phyloP scores from a whole-genome alignment of 257 asterid species.

The Solanum habrochaites region DNA sequence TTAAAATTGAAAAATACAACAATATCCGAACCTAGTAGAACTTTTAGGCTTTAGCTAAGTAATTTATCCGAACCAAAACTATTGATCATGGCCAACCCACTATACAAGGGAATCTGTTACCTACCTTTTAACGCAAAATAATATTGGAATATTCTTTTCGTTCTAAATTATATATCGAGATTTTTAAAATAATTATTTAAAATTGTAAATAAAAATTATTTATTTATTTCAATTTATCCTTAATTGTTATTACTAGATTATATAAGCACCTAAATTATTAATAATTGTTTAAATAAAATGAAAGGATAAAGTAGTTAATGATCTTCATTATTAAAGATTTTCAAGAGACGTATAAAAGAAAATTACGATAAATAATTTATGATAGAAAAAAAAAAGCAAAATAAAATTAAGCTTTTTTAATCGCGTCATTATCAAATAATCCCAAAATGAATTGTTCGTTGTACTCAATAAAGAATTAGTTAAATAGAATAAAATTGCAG shows the following conservation, averaged over 20 bases:
- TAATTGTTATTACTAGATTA: not conserved
- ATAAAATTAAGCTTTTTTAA: not conserved
- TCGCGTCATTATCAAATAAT: not conserved
- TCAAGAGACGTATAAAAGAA: not conserved
- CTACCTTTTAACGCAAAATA: not conserved
- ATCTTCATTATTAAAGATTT: not conserved
- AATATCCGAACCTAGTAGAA: constrained; percentile 17
- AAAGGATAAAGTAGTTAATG: not conserved
- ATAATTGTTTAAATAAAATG: not conserved
- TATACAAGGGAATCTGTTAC: not conserved
- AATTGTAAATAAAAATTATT: not conserved
- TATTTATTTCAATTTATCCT: not conserved
- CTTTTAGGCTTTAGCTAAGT: not conserved
- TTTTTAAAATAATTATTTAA: not conserved
- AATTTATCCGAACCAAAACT: constrained; percentile 7
- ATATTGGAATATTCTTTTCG: not conserved
- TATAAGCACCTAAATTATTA: not conserved
- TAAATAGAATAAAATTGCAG: not conserved
- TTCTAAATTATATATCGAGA: not conserved
- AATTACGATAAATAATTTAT: not conserved
- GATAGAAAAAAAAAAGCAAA: not conserved
- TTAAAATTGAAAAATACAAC: not conserved
- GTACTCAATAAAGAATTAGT: not conserved
- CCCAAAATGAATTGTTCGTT: not conserved
- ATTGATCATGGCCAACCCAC: not conserved